Evolutionary conservation across 2,329 filamentous ascomycete genomes (phyloP).

Genomic region (Alternaria panax): DNA sequence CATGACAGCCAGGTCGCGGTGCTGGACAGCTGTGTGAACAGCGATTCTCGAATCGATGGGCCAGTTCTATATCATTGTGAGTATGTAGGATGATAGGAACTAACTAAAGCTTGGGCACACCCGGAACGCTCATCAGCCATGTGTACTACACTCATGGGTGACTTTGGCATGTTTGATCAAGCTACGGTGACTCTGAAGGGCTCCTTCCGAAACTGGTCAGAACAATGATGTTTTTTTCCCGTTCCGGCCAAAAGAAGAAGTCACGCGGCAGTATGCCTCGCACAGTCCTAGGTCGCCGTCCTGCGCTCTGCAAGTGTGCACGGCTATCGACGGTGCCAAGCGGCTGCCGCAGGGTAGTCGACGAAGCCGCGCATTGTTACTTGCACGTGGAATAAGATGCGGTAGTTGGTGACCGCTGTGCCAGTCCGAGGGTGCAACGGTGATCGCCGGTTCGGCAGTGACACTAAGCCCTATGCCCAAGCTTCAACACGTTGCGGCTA

Average conservation of each 20-base stretch:
- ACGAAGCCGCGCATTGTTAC: neutral
- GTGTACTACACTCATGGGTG: too few relatives aligned
- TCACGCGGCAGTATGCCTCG: too few relatives aligned
- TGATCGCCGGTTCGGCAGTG: slow-evolving; percentile 3
- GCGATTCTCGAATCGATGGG: neutral
- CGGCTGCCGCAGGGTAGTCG: neutral
- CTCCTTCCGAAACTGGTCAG: too few relatives aligned
- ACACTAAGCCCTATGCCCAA: slow-evolving; percentile 12
- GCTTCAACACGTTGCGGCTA: slow-evolving; percentile 12
- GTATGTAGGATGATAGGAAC: neutral
- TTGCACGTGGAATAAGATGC: neutral
- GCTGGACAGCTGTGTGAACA: neutral
- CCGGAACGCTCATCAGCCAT: too few relatives aligned
- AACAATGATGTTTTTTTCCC: too few relatives aligned
- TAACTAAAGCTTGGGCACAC: neutral
- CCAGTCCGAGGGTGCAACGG: neutral
- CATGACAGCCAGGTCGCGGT: neutral
- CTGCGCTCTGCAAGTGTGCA: neutral
- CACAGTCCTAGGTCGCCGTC: neutral
- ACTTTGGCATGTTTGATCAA: too few relatives aligned
- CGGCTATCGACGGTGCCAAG: neutral
- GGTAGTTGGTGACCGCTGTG: neutral
- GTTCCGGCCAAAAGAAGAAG: too few relatives aligned
- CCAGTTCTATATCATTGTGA: neutral
- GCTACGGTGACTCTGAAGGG: too few relatives aligned